phyloP scores from a whole-genome alignment of 1,284 basidiomycete species.

The Rhodofomes roseus region DNA sequence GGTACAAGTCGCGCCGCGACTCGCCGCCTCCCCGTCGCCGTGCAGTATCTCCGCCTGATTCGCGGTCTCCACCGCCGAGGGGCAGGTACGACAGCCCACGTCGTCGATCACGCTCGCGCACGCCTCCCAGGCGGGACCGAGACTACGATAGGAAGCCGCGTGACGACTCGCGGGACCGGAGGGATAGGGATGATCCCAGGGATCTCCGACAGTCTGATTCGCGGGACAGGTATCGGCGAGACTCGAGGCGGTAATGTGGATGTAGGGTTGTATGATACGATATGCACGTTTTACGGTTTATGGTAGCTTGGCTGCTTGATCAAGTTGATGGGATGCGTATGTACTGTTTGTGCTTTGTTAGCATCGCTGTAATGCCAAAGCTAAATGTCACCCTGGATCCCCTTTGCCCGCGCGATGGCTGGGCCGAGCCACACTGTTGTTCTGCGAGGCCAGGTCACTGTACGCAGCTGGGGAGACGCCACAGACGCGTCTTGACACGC shows the following conservation, averaged over 20 bases:
- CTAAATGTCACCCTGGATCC: background rate
- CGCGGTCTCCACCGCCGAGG: constrained; percentile 26
- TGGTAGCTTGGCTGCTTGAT: constrained; percentile 1
- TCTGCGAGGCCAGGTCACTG: no score
- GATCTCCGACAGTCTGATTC: constrained; percentile 20
- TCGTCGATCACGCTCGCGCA: constrained; percentile 22
- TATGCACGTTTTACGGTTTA: background rate
- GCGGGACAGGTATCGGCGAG: constrained; percentile 16
- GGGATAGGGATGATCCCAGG: constrained; percentile 10
- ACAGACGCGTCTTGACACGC: constrained; percentile 20
- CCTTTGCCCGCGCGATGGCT: background rate
- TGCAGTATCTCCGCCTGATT: constrained; percentile 21
- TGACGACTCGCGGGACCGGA: constrained; percentile 17
- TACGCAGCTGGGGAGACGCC: constrained; percentile 5
- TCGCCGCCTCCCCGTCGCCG: constrained; percentile 30
- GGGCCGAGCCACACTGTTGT: no score
- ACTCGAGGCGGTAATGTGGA: constrained; percentile 7
- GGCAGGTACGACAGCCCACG: constrained; percentile 20
- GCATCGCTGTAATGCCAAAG: background rate
- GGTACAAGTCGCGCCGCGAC: constrained; percentile 24
- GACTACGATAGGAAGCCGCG: constrained; percentile 14
- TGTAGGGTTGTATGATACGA: background rate
- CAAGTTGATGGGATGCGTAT: background rate
- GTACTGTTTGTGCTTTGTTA: background rate
- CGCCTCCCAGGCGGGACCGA: constrained; percentile 19